Conservation (phyloP, 768 basidiomycete genomes). For the Favolaschia claudopus region DNA sequence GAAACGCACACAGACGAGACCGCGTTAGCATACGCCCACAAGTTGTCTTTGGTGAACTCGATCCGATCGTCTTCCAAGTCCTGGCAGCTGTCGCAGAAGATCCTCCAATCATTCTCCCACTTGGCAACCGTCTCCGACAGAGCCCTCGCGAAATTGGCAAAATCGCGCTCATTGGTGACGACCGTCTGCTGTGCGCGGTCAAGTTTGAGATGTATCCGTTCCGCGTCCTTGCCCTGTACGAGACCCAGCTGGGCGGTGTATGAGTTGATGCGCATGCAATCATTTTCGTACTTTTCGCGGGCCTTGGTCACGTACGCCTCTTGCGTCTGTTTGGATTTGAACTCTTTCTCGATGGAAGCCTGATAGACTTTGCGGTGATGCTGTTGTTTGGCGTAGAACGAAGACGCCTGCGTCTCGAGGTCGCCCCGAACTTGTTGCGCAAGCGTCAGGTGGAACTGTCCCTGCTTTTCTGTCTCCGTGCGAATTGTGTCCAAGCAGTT, state of each 20-base stretch:
- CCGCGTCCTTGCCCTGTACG: constrained; percentile 92
- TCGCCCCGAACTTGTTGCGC: constrained; percentile 79
- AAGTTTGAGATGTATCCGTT: constrained; percentile 86
- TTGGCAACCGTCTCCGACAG: constrained; percentile 79
- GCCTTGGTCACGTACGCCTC: constrained; percentile 89
- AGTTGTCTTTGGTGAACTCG: constrained; percentile 92
- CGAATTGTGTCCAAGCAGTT: constrained; percentile 82
- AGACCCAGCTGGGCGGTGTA: constrained; percentile 91
- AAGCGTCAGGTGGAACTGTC: constrained; percentile 73
- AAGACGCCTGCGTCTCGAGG: constrained; percentile 69
- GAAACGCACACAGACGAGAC: constrained; percentile 95
- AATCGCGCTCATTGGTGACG: constrained; percentile 90
- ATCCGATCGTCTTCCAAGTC: constrained; percentile 96
- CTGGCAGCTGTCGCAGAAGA: constrained; percentile 93
- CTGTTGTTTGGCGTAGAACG: constrained; percentile 70
- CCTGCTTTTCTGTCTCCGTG: constrained; percentile 85
- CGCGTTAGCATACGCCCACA: constrained; percentile 96
- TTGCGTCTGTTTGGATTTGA: constrained; percentile 88
- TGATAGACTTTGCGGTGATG: constrained; percentile 81
- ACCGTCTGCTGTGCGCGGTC: constrained; percentile 93
- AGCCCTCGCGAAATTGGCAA: constrained; percentile 83
- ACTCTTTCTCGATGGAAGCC: constrained; percentile 84
- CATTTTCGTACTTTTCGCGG: constrained; percentile 91
- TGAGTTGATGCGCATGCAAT: constrained; percentile 92
- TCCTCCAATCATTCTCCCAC: constrained; percentile 96